Evolutionary conservation across 352 stramenopile species (phyloP).

Genomic region (Elongisporangium undulatum): DNA sequence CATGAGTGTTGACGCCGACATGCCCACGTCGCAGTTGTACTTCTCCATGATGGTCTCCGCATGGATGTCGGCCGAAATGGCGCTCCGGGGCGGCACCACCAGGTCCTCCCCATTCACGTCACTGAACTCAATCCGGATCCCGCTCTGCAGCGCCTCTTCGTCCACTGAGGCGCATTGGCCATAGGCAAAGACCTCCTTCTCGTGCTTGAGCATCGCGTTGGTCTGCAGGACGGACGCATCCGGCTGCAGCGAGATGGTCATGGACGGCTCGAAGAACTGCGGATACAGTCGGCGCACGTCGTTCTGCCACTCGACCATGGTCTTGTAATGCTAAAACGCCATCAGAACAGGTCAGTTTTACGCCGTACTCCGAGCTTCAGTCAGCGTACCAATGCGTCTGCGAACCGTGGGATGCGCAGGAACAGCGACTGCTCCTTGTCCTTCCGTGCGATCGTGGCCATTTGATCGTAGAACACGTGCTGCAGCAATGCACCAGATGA

Average conservation of each 20-base stretch:
- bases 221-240: slow-evolving; percentile 1
- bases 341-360: not conserved
- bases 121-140: slow-evolving; percentile 3
- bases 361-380: not conserved
- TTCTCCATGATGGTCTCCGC: slow-evolving; percentile 59
- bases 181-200: slow-evolving; percentile 30
- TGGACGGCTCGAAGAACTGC: slow-evolving; percentile 45
- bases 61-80: slow-evolving; percentile 54
- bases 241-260: slow-evolving; percentile 22
- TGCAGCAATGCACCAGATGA: not conserved
- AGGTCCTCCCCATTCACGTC: not conserved
- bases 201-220: slow-evolving; percentile 28
- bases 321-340: slow-evolving; percentile 22
- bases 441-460: slow-evolving; percentile 15
- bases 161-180: slow-evolving; percentile 17
- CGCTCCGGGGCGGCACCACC: slow-evolving; percentile 4
- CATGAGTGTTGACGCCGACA: slow-evolving; percentile 63
- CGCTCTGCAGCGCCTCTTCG: slow-evolving; percentile 8
- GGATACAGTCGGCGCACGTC: slow-evolving; percentile 64
- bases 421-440: slow-evolving; percentile 1
- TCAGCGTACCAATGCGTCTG: not conserved
- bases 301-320: slow-evolving; percentile 40
- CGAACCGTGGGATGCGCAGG: not conserved
- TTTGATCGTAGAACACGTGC: slow-evolving; percentile 8
- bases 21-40: slow-evolving; percentile 64